Evolutionary conservation across 805 yeast genomes (phyloP).

Genomic region (Cyberlindnera nakhonratchasimensis): DNA sequence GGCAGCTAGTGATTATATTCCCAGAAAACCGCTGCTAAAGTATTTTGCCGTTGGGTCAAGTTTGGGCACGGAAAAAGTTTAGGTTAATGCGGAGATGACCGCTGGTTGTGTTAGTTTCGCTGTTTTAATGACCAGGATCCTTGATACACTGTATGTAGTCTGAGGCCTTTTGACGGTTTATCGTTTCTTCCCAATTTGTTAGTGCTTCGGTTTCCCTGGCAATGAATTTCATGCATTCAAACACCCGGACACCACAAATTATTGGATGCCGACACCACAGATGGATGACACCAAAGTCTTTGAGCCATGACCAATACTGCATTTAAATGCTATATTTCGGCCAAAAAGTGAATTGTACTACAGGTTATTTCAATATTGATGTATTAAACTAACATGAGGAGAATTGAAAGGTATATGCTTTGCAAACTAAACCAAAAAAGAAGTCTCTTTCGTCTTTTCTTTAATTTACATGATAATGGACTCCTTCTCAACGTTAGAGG

Average conservation of each 20-base stretch:
- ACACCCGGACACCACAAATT: constrained; percentile 8
- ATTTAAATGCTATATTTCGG: too few relatives aligned
- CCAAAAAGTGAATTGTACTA: too few relatives aligned
- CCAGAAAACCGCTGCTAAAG: too few relatives aligned
- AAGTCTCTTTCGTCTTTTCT: background rate
- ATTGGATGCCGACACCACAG: background rate
- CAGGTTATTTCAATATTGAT: constrained; percentile 1
- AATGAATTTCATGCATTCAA: constrained; percentile 1
- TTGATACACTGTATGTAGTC: background rate
- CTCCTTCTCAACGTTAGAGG: constrained; percentile 95
- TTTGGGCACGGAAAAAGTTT: too few relatives aligned
- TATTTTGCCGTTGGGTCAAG: too few relatives aligned
- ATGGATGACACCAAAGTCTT: background rate
- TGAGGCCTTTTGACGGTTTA: background rate
- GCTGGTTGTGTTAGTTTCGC: too few relatives aligned
- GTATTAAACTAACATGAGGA: constrained; percentile 13
- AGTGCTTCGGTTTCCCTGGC: constrained; percentile 14
- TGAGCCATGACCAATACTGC: background rate
- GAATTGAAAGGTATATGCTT: constrained; percentile 6
- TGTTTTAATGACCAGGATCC: too few relatives aligned
- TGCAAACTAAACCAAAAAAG: background rate
- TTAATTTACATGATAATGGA: constrained; percentile 86
- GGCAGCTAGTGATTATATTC: too few relatives aligned
- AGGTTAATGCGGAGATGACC: too few relatives aligned
- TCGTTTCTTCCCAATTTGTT: background rate